Conservation (phyloP, 2,329 filamentous ascomycete species). For the Sarocladium kiliense region DNA sequence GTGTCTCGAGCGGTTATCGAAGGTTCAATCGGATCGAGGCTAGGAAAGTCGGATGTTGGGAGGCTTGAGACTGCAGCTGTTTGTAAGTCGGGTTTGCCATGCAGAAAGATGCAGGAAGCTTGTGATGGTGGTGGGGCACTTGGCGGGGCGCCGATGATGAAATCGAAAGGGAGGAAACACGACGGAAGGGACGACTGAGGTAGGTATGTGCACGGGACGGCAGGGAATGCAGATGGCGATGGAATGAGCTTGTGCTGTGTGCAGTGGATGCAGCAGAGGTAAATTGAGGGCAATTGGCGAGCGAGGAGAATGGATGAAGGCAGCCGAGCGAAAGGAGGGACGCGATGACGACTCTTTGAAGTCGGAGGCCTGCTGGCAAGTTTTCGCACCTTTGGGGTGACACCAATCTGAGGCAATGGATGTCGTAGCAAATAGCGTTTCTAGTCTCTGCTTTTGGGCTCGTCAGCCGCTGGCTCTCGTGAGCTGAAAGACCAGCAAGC, state of each 20-base stretch:
- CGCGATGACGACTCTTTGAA: background rate
- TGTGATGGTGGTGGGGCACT: conserved; percentile 8
- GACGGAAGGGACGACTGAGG: background rate
- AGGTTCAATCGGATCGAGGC: background rate
- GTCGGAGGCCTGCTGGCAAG: background rate
- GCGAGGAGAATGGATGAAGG: background rate
- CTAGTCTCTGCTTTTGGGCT: background rate
- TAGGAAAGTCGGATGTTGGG: background rate
- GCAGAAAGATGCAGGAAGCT: conserved; percentile 7
- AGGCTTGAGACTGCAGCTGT: background rate
- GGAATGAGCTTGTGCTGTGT: background rate
- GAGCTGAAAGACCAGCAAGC: background rate
- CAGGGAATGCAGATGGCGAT: background rate
- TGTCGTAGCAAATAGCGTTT: background rate
- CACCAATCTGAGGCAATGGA: background rate
- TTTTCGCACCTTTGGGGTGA: background rate
- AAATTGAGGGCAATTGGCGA: background rate
- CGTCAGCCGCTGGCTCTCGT: background rate
- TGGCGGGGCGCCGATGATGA: conserved; percentile 6
- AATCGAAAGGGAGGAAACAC: conserved; percentile 5
- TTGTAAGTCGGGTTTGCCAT: background rate
- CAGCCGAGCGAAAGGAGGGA: background rate
- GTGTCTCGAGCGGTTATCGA: background rate
- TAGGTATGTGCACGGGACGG: background rate
- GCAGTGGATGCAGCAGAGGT: background rate